Percentiles rank a stretch among this genome's conserved stretches.
phyloP scores from a whole-genome alignment of 73 alveolate species.

The Tetrahymena elliotti region DNA sequence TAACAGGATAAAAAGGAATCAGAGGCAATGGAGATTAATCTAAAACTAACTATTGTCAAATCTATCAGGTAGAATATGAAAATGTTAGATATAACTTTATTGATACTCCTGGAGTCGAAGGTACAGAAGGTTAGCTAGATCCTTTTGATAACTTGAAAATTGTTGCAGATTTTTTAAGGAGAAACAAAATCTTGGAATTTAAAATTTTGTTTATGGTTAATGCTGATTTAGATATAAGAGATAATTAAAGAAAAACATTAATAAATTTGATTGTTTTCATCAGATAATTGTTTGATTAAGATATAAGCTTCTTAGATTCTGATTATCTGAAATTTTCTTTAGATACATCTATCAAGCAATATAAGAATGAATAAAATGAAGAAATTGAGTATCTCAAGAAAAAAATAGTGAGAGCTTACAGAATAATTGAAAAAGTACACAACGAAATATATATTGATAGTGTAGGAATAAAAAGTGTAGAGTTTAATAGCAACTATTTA shows the following conservation, averaged over 20 bases:
- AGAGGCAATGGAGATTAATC: not conserved
- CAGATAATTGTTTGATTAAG: not conserved
- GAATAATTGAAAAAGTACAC: too few relatives aligned
- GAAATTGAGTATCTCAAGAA: too few relatives aligned
- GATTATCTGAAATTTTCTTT: too few relatives aligned
- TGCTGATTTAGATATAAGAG: not conserved
- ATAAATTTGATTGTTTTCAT: too few relatives aligned
- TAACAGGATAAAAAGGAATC: not conserved
- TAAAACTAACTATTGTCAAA: not conserved
- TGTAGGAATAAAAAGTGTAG: too few relatives aligned
- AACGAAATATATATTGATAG: too few relatives aligned
- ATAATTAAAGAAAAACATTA: too few relatives aligned
- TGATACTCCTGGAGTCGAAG: not conserved
- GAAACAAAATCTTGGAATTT: not conserved
- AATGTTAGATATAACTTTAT: not conserved
- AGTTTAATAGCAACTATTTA: too few relatives aligned
- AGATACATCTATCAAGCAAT: too few relatives aligned
- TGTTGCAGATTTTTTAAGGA: not conserved
- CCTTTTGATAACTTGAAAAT: not conserved
- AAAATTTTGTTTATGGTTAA: not conserved
- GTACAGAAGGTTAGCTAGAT: not conserved
- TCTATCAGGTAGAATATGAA: not conserved
- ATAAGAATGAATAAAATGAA: too few relatives aligned
- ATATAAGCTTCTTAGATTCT: too few relatives aligned
- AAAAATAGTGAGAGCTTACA: too few relatives aligned